These are phyloP conservation scores for Aspergillus flavus DNA, from an alignment of 2,329 filamentous ascomycete species.

Conservation along the genomic window DNA sequence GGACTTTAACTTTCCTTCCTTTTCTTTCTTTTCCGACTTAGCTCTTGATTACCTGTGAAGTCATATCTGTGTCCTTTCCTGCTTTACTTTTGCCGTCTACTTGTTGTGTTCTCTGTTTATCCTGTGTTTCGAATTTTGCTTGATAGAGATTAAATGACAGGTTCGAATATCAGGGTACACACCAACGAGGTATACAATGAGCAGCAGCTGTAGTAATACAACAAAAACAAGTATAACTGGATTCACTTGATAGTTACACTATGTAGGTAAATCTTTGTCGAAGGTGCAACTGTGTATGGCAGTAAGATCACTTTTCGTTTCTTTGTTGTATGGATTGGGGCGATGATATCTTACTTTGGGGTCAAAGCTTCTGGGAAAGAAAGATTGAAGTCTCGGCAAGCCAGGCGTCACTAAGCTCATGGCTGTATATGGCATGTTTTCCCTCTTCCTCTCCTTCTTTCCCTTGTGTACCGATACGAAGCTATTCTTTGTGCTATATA, in stretches of 20 bases:
- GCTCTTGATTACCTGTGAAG: neutral
- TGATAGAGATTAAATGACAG: neutral
- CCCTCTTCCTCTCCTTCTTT: neutral
- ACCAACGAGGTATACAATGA: neutral
- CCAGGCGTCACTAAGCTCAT: neutral
- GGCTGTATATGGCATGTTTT: neutral
- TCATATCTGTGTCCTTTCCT: neutral
- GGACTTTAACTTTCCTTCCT: too few species aligned
- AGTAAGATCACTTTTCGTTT: neutral
- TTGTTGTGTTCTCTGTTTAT: neutral
- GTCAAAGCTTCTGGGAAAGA: neutral
- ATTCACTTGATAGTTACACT: neutral
- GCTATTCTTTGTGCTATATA: too few species aligned
- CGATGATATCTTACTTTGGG: neutral
- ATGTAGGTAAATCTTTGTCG: neutral
- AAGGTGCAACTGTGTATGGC: neutral
- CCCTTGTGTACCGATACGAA: neutral
- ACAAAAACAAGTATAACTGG: neutral
- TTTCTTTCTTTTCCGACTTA: neutral
- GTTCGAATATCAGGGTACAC: neutral
- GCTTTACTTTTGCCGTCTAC: too few species aligned
- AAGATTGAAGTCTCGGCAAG: neutral
- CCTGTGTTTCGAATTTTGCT: neutral
- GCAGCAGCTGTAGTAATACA: neutral
- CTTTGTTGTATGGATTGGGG: neutral